These are phyloP conservation scores for Planoprotostelium fungivorum DNA, from an alignment of 78 protist species.

Conservation along the genomic window DNA sequence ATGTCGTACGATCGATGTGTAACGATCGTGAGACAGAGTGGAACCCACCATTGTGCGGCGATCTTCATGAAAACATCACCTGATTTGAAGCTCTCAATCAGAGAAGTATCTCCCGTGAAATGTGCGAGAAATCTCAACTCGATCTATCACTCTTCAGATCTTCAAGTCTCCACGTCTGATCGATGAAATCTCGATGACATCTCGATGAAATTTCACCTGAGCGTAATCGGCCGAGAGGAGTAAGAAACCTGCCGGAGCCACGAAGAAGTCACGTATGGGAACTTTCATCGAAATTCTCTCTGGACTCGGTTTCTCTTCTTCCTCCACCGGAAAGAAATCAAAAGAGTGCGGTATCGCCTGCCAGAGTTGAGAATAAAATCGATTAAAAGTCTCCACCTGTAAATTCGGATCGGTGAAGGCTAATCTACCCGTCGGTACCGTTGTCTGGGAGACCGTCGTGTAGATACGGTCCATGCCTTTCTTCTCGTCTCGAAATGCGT, in stretches of 20 bases:
- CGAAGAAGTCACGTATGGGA: not conserved
- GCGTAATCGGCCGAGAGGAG: slow-evolving; percentile 8
- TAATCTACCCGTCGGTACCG: slow-evolving; percentile 55
- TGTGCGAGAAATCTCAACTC: slow-evolving; percentile 54
- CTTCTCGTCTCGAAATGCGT: slow-evolving; percentile 4
- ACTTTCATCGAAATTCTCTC: not conserved
- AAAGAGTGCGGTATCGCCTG: not conserved
- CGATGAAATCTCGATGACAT: not conserved
- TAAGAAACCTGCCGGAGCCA: not conserved
- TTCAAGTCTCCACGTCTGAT: not conserved
- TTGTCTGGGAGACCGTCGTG: slow-evolving; percentile 46
- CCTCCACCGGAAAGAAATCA: not conserved
- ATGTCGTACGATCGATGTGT: too few relatives aligned
- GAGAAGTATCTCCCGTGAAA: slow-evolving; percentile 14
- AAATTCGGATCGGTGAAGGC: slow-evolving; percentile 47
- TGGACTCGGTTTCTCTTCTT: not conserved
- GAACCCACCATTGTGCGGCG: slow-evolving; percentile 4
- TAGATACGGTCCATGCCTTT: slow-evolving; percentile 19
- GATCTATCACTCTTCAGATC: too few relatives aligned
- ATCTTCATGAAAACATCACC: slow-evolving; percentile 38
- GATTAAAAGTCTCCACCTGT: not conserved
- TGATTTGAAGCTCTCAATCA: slow-evolving; percentile 16
- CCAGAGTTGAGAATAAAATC: not conserved
- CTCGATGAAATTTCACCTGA: not conserved
- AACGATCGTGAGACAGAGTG: not conserved